Evolutionary conservation across 2,329 filamentous ascomycete species (phyloP), one percentile per base, ranked within the genome.

Genomic region (Aspergillus clavatus): DNA sequence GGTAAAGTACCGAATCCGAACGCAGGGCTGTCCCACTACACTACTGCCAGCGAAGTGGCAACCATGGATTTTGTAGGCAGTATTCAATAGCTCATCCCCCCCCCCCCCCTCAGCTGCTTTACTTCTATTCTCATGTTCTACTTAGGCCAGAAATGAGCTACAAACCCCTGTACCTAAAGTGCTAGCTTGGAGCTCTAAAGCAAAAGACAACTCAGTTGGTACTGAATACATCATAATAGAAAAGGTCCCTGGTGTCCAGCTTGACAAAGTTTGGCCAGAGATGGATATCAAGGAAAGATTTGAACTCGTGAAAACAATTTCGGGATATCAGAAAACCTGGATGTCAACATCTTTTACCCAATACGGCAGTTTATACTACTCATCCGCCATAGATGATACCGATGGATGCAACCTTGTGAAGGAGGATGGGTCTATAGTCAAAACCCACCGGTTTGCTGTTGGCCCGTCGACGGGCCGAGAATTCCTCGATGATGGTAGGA

Each of bases 391-490:
- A n/a, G 23, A 46, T 8, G 19, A 51, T 23, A 26, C 41, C 16
- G 21, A 47, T 19, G 24, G 21, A 36, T 44, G 43, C 39, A 28
- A 54, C 14, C 39, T 42, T 18, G 12, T 57, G 19, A 56, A 61
- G 27, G 37, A 48, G 23, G 47, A 59, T 52, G 44, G 44, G 39
- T 50, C 55, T 42, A 53, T 50, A 18, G 36, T 42, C 5, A 52
- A 24, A 39, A 45, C 65, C 36, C 28, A 45, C 33, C 47, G 45
- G n/a, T 72, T 69, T 48, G 56, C 59, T 18, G 48, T 73, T 39
- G 71, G 70, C 7, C 69, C 65, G 3, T 60, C 63, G 18, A 62
- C 57, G 39, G 61, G 57, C 27, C 59, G 66, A 35, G 56, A 61
- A 40, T 62, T 46, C 38, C 44, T 61, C 27, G 64, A 71, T 43